A percentile compares a stretch with the other conserved stretches of the same genome.
These are phyloP conservation scores for Lachnellula suecica DNA, from an alignment of 2,329 filamentous ascomycete species.

Conservation along the genomic window DNA sequence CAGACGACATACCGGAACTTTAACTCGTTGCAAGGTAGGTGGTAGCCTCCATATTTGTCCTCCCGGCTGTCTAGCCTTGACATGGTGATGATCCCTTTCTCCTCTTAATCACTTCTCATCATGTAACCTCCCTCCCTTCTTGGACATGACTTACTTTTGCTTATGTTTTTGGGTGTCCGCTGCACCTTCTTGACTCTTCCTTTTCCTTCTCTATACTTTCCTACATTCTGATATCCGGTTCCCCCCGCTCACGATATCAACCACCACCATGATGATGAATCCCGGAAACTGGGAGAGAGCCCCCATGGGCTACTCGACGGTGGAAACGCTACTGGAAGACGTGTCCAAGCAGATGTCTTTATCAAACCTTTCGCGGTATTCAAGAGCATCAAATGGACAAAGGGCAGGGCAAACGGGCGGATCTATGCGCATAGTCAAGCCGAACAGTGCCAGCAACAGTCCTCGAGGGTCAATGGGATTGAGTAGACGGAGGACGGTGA, in stretches of 20 bases:
- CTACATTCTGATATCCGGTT: not conserved
- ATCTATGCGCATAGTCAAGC: constrained; percentile 62
- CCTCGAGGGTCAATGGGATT: constrained; percentile 53
- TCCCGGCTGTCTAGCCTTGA: constrained; percentile 31
- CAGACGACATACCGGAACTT: constrained; percentile 34
- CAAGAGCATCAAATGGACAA: constrained; percentile 50
- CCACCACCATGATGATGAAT: constrained; percentile 25
- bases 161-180: constrained; percentile 16
- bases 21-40: constrained; percentile 29
- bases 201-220: constrained; percentile 2
- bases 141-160: constrained; percentile 19
- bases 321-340: constrained; percentile 49
- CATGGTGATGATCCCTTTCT: constrained; percentile 28
- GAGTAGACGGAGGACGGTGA: constrained; percentile 55
- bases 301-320: constrained; percentile 34
- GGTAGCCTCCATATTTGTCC: constrained; percentile 28
- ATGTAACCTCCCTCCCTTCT: constrained; percentile 15
- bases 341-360: constrained; percentile 50
- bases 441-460: constrained; percentile 68
- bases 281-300: constrained; percentile 21
- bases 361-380: constrained; percentile 46
- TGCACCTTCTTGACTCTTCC: constrained; percentile 7
- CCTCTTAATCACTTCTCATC: constrained; percentile 19
- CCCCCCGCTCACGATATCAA: not conserved
- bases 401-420: constrained; percentile 38